Base-by-base conservation (phyloP, 768 basidiomycete species). In the Brasilioporus rufonigricans region DNA sequence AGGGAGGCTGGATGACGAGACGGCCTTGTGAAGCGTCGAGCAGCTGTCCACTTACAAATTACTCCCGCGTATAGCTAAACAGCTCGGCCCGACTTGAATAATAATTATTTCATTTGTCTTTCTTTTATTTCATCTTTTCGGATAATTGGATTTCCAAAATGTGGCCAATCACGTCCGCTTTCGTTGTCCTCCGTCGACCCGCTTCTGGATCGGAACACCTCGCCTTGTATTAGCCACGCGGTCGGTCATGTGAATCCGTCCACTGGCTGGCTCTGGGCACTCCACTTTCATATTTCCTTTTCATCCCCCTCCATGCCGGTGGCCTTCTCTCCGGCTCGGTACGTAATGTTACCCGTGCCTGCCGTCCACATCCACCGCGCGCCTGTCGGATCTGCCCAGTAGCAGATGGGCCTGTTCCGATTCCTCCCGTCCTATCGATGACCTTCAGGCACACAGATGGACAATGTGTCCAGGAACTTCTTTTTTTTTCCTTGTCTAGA, bases 41-140 rank as follows among this genome's bases (percentile, higher is more conserved):
- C 48, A 55, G 56, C 55, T 57, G 36, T 57, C 31, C 19, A 55
- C 51, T 56, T 57, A 55, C 55, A 59, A 66, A 65, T 58, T 65
- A 57, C 54, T 52, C 54, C 64, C 65, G 65, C 48, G 47, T 36
- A 52, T 40, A 31, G 40, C 29, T 50, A 52, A 52, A 54, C 53
- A 33, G 18, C 33, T 44, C 65, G 66, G 67, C 35, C 66, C 67
- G 64, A 58, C 36, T 5, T 27, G 23, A 43, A 29, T 59, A 31
- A 52, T 18, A 29, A 32, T 31, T 19, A 21, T 40, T 40, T 26
- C 16, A 12, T 35, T 55, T 52, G 10, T 4, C 6, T 44, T 44
- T 21, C 11, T 32, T n/a, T n/a, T 33, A 33, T 46, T 47, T 31
- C 10, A 18, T 38, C 18, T 47, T 14, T 23, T 32, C 52, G 29